Evolutionary conservation across 805 yeast species (phyloP).

Genomic region (Kodamaea fukazawae): DNA sequence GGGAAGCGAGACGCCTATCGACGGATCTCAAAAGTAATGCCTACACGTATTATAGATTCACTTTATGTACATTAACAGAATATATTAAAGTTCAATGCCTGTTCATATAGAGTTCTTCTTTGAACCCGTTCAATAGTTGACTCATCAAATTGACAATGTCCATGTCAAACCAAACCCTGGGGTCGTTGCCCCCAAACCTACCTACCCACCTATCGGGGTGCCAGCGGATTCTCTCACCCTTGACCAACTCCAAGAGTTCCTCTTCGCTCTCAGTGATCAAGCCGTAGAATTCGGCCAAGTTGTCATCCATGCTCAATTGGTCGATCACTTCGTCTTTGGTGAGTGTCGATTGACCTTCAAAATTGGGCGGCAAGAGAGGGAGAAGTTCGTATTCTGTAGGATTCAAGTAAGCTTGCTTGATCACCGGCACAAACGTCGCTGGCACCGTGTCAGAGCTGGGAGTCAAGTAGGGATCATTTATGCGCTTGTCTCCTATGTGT

Average conservation of each 20-base stretch:
- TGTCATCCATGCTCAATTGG: conserved; percentile 20
- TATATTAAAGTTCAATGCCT: background rate
- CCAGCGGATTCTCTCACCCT: conserved; percentile 59
- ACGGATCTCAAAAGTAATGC: conserved; percentile 8
- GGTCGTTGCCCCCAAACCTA: conserved; percentile 14
- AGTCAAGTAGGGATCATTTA: conserved; percentile 30
- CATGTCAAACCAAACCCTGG: conserved; percentile 17
- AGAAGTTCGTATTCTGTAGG: conserved; percentile 5
- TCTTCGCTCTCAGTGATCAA: conserved; percentile 17
- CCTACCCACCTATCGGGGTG: conserved; percentile 64
- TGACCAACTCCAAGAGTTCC: conserved; percentile 25
- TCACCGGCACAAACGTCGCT: background rate
- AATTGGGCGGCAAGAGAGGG: conserved; percentile 13
- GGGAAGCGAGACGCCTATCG: conserved; percentile 17
- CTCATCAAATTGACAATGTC: conserved; percentile 30
- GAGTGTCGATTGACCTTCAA: conserved; percentile 9
- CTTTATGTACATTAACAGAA: conserved; percentile 1
- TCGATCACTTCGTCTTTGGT: conserved; percentile 12
- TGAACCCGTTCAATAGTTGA: conserved; percentile 29
- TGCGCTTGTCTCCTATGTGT: conserved; percentile 39
- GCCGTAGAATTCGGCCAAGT: conserved; percentile 28
- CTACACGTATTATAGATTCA: background rate
- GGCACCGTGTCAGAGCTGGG: conserved; percentile 5
- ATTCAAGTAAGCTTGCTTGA: conserved; percentile 9
- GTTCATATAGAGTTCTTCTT: conserved; percentile 12